These are phyloP conservation scores for Trametes sp. DNA, from an alignment of 1,284 basidiomycete species.

Conservation along the genomic window DNA sequence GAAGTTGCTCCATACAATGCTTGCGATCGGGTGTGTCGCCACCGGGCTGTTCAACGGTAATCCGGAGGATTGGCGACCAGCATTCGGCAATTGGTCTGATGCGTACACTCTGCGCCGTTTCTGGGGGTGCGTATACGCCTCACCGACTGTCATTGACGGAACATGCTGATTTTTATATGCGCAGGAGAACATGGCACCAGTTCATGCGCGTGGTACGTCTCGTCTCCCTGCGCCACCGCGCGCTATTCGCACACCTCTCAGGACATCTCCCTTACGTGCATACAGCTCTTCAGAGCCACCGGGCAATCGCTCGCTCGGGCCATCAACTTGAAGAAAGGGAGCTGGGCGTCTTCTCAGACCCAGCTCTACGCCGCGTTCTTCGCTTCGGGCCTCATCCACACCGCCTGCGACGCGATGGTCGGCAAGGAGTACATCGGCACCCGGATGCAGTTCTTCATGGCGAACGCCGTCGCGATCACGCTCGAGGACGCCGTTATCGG, in stretches of 20 bases:
- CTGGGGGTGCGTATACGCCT: slow-evolving; percentile 43
- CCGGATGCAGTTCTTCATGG: slow-evolving; percentile 6
- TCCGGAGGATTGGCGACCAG: slow-evolving; percentile 42
- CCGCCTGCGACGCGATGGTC: slow-evolving; percentile 21
- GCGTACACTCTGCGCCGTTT: slow-evolving; percentile 44
- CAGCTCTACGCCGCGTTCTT: slow-evolving; percentile 45
- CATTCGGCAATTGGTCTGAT: slow-evolving; percentile 43
- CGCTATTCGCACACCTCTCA: too few relatives aligned
- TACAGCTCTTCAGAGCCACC: slow-evolving; percentile 1
- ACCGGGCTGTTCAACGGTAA: slow-evolving; percentile 32
- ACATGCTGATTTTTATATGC: not conserved
- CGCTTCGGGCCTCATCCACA: slow-evolving; percentile 43
- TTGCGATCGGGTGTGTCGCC: slow-evolving; percentile 34
- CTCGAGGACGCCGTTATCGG: slow-evolving; percentile 7
- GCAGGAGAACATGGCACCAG: slow-evolving; percentile 43
- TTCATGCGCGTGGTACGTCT: slow-evolving; percentile 9
- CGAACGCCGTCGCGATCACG: slow-evolving; percentile 1
- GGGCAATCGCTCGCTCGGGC: not conserved
- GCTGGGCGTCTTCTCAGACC: slow-evolving; percentile 38
- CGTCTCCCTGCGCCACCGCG: too few relatives aligned
- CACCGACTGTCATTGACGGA: too few relatives aligned
- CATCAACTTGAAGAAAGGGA: slow-evolving; percentile 21
- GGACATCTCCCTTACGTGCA: too few relatives aligned
- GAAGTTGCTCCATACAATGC: slow-evolving; percentile 31
- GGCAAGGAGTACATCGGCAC: not conserved